Evolutionary conservation across 768 basidiomycete genomes (phyloP), one percentile per base, ranked within the genome.

Genomic region (Boletales sp.): DNA sequence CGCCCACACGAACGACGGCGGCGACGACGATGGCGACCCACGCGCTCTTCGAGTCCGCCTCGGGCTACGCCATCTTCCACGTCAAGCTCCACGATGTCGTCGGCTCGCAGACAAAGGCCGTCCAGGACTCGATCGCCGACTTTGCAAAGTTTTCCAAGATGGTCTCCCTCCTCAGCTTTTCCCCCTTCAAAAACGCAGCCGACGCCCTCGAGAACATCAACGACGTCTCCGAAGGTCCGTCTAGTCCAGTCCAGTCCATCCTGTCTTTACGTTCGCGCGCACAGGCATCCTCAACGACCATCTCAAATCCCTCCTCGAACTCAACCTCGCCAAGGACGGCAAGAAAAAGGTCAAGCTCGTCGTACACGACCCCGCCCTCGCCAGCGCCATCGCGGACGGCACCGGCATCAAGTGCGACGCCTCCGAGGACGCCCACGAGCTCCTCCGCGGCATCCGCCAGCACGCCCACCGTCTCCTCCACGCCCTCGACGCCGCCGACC

Each of bases 131-230:
- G 38, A 86, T 97, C 63, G 78, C 78, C 57, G 92, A 97, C 70
- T 75, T 94, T 58, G 73, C 81, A 58, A 94, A 89, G 70, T 97
- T 98, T 69, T 76, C 81, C 51, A 94, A 92, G 76, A 93, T 95
- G 88, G 90, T 96, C 54, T 77, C 84, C 61, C 72, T 97, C 64
- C 67, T 87, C 68, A 93, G 90, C 67, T 98, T 97, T 75, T 80
- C 86, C 48, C 94, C 95, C 0, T 98, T 95, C 78, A 91, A 90
- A 70, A 93, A 76, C 52, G 92, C 94, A 19, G 93, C 90, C 0
- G 86, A 94, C 65, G 94, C 94, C 32, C 75, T 98, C 58, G 93
- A 97, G 73, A 97, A 96, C 59, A 86, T 87, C 45, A 97, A 97
- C 65, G 95, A 97, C 70, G 70, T 98, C 14, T 96, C 94, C 10